Evolutionary conservation across 495 filamentous ascomycete genomes (phyloP), one percentile per base, ranked within the genome.

Genomic region (Aspergillus baeticus): DNA sequence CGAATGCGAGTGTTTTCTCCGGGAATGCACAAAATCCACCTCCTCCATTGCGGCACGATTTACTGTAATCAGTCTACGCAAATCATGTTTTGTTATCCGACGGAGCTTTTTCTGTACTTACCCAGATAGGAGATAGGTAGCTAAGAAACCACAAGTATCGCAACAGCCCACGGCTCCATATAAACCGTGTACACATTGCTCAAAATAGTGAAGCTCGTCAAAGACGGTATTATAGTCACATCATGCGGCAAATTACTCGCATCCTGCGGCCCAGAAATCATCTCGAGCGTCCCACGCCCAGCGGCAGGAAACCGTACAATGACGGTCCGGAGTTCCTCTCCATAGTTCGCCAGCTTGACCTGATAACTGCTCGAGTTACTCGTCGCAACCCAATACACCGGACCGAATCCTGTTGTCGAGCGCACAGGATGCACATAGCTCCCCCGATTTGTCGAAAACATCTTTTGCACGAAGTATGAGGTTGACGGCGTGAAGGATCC

Each of bases 351-450:
- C 51, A 63, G 51, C 61, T 76, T 75, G 21, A 77, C 41, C 29
- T 63, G 63, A 29, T 71, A 66, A 7, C 66, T 65, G 4, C 61
- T 61, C 1, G 69, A 62, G 18, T 63, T 70, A 15, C 64, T 69
- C 10, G 78, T 72, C 6, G 83, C 83, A 3, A 83, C 84, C 65
- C 80, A 87, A 68, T 82, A 89, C 0, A 82, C 61, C 0, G 85
- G 85, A 6, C 76, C 74, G 64, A 84, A 74, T 4, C 60, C 62
- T 0, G 68, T 60, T 0, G 66, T 67, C 13, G 72, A 69, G 2
- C 76, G 59, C 1, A 77, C 71, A 2, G 73, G 82, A 4, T 87
- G 73, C 3, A 79, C 82, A 8, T 79, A 73, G n/a, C 75, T 74
- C n/a, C 87, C 74, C 39, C 70, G 75, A 59, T 81, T 78, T 7